These are phyloP conservation scores for Peterozyma toletana DNA, from an alignment of 805 yeast genomes.

Conservation along the genomic window DNA sequence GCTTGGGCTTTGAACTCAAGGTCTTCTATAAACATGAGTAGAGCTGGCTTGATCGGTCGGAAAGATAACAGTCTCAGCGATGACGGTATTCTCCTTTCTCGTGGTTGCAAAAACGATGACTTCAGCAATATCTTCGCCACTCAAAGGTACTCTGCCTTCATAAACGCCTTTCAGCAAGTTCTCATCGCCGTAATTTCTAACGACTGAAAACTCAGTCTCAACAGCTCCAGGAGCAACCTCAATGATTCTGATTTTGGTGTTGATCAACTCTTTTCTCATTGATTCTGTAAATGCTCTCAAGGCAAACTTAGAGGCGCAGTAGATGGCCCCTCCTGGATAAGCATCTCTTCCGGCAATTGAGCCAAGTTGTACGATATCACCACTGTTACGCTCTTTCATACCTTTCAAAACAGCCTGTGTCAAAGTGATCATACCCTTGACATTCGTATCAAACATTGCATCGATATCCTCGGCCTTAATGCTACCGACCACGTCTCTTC, in stretches of 20 bases:
- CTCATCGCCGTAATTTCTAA: constrained; percentile 58
- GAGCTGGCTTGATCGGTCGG: constrained; percentile 84
- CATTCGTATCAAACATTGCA: constrained; percentile 81
- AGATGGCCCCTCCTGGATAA: constrained; percentile 73
- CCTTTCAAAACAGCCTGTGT: constrained; percentile 75
- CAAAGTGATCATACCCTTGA: constrained; percentile 73
- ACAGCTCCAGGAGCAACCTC: constrained; percentile 78
- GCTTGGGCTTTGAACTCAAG: too few species aligned
- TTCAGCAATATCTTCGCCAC: constrained; percentile 72
- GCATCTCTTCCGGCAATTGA: constrained; percentile 78
- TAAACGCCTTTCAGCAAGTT: constrained; percentile 58
- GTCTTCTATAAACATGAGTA: constrained; percentile 40
- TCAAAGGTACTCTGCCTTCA: constrained; percentile 60
- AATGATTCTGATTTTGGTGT: constrained; percentile 54
- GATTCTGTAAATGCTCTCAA: constrained; percentile 65
- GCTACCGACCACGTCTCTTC: constrained; percentile 68
- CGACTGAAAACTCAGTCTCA: constrained; percentile 68
- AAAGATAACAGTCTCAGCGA: constrained; percentile 78
- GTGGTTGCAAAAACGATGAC: constrained; percentile 59
- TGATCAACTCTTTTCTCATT: constrained; percentile 48
- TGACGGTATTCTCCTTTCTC: constrained; percentile 63
- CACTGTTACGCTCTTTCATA: constrained; percentile 61
- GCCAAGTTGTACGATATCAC: constrained; percentile 70
- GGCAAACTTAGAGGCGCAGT: constrained; percentile 72
- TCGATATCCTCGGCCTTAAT: constrained; percentile 58